Conservation (phyloP, 169 alveolate species). For the Plasmodium fragile region DNA sequence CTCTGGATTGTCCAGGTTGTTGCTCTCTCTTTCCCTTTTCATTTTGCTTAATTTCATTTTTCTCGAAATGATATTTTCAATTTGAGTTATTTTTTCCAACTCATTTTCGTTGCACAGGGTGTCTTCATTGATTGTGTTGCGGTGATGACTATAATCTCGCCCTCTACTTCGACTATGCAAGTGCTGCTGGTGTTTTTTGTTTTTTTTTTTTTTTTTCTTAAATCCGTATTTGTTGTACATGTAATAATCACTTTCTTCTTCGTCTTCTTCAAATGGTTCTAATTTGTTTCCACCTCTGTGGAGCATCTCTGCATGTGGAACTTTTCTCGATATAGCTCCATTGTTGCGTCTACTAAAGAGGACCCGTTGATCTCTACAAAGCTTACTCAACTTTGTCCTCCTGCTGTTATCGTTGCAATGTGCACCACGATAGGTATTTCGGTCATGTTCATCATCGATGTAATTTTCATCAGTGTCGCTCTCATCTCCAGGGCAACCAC, state of each 20-base stretch:
- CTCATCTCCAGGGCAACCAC: not conserved
- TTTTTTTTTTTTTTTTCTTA: not conserved
- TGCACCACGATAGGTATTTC: not conserved
- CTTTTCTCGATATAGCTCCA: not conserved
- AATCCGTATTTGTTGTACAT: conserved; percentile 14
- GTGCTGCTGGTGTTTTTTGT: not conserved
- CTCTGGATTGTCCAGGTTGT: not conserved
- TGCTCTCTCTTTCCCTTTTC: not conserved
- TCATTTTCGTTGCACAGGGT: conserved; percentile 38
- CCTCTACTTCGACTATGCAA: not conserved
- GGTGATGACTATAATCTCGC: not conserved
- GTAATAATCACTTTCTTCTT: not conserved
- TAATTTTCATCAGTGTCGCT: not conserved
- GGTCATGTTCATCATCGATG: not conserved
- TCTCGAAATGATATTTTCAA: conserved; percentile 50
- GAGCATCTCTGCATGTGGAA: not conserved
- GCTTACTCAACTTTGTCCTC: not conserved
- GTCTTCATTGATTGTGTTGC: not conserved
- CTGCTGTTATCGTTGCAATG: not conserved
- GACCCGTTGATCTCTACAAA: not conserved
- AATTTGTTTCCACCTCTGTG: not conserved
- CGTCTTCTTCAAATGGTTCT: not conserved
- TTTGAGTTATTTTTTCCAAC: conserved; percentile 41
- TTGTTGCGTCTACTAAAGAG: not conserved
- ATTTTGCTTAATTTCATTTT: conserved; percentile 32